phyloP scores from a whole-genome alignment of 176 grass and related monocot genomes.

The Themeda triandra region DNA sequence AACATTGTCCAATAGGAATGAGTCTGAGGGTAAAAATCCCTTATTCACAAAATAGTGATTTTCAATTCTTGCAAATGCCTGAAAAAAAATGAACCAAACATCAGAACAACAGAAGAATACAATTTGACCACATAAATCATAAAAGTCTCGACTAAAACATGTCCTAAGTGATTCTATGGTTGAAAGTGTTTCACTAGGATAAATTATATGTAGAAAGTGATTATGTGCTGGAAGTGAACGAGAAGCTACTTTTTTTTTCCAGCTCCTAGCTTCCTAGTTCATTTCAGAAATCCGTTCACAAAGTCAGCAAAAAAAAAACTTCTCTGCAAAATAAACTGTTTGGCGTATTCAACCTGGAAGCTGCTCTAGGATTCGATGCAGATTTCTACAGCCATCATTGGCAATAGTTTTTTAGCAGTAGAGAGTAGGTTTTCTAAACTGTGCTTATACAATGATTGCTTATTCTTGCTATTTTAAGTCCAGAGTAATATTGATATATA shows the following conservation, averaged over 20 bases:
- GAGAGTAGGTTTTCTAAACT: background rate
- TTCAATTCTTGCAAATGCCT: constrained; percentile 96
- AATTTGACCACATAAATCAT: background rate
- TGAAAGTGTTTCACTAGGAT: background rate
- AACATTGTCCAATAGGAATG: constrained; percentile 80
- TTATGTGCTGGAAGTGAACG: background rate
- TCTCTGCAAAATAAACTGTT: background rate
- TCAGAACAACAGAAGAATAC: background rate
- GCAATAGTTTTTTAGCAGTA: background rate
- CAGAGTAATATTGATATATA: background rate
- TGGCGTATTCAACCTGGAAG: background rate
- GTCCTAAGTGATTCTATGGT: background rate
- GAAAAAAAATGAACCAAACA: background rate
- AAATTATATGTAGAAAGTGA: background rate
- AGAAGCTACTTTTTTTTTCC: background rate
- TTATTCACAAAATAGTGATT: constrained; percentile 97
- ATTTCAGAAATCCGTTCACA: background rate
- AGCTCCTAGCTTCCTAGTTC: background rate
- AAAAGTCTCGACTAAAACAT: background rate
- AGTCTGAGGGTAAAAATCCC: constrained; percentile 75
- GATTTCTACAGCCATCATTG: background rate
- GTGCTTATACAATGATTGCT: background rate
- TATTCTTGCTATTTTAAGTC: background rate
- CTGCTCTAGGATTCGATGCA: background rate
- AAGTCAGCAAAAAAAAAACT: background rate